phyloP scores from a whole-genome alignment of 352 stramenopile genomes.

The Globisporangium orthogonon region DNA sequence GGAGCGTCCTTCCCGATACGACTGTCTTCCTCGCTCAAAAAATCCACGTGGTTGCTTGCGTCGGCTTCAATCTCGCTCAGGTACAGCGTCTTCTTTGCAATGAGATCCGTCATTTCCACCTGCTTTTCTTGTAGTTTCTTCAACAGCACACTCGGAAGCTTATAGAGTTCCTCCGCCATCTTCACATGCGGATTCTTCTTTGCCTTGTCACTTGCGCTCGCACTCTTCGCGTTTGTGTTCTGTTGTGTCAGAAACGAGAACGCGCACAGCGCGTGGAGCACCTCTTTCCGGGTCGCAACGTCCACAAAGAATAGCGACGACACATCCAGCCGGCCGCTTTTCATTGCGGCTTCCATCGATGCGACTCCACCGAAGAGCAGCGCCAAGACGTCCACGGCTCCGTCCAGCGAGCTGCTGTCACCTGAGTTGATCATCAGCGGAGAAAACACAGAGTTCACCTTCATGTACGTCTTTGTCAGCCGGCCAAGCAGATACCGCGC shows the following conservation, averaged over 20 bases:
- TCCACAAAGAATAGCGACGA: slow-evolving; percentile 75
- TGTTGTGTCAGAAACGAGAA: slow-evolving; percentile 75
- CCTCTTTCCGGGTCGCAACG: slow-evolving; percentile 48
- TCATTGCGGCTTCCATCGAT: slow-evolving; percentile 79
- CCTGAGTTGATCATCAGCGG: slow-evolving; percentile 21
- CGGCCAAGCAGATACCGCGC: slow-evolving; percentile 62
- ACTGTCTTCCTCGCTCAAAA: slow-evolving; percentile 49
- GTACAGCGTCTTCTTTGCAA: slow-evolving; percentile 70
- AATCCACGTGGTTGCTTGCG: slow-evolving; percentile 39
- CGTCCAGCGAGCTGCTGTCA: slow-evolving; percentile 17
- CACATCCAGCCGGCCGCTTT: slow-evolving; percentile 64
- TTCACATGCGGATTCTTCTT: slow-evolving; percentile 21
- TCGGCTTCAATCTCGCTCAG: slow-evolving; percentile 61
- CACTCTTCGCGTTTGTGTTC: slow-evolving; percentile 18
- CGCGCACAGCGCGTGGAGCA: slow-evolving; percentile 75
- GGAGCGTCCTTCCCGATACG: slow-evolving; percentile 68
- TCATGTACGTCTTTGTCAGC: slow-evolving; percentile 57
- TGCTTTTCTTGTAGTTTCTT: slow-evolving; percentile 59
- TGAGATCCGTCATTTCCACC: slow-evolving; percentile 36
- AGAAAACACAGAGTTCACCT: slow-evolving; percentile 22
- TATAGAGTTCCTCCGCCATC: slow-evolving; percentile 64
- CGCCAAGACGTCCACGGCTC: slow-evolving; percentile 61
- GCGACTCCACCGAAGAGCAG: slow-evolving; percentile 62
- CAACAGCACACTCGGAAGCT: slow-evolving; percentile 51
- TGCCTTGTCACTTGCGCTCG: background rate